phyloP scores from a whole-genome alignment of 106 monocot genomes.

The Acanthochlamys bracteata region DNA sequence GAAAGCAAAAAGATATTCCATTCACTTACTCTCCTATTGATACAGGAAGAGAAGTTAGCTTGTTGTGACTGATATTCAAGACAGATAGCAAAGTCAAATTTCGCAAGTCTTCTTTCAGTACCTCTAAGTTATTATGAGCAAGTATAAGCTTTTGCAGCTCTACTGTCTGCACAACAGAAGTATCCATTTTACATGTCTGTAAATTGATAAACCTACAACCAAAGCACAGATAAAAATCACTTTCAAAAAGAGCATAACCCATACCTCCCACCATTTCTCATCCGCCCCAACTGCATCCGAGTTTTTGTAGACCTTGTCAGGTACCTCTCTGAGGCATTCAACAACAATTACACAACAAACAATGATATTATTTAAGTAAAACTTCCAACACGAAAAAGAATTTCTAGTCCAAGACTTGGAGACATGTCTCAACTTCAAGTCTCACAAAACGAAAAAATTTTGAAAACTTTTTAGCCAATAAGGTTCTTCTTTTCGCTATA shows the following conservation, averaged over 20 bases:
- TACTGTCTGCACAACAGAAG: conserved; percentile 51
- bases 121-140: conserved; percentile 89
- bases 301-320: conserved; percentile 65
- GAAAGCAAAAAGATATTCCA: not conserved
- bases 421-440: too few relatives aligned
- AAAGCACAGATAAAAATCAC: not conserved
- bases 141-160: conserved; percentile 88
- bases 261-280: conserved; percentile 99
- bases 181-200: not conserved
- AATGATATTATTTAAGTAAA: too few relatives aligned
- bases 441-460: too few relatives aligned
- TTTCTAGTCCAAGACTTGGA: too few relatives aligned
- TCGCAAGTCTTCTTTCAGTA: conserved; percentile 61
- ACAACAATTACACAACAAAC: conserved; percentile 1
- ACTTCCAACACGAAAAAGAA: too few relatives aligned
- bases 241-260: not conserved
- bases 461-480: too few relatives aligned
- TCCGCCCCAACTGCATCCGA: conserved; percentile 63
- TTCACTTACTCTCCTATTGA: conserved; percentile 85
- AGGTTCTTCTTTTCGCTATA: too few relatives aligned
- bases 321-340: conserved; percentile 47
- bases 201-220: not conserved
- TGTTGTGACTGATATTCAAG: conserved; percentile 91
- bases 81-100: conserved; percentile 61
- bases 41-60: conserved; percentile 53